Base-by-base conservation (phyloP, 2,329 filamentous ascomycete genomes). In the Aschersonia sp. region DNA sequence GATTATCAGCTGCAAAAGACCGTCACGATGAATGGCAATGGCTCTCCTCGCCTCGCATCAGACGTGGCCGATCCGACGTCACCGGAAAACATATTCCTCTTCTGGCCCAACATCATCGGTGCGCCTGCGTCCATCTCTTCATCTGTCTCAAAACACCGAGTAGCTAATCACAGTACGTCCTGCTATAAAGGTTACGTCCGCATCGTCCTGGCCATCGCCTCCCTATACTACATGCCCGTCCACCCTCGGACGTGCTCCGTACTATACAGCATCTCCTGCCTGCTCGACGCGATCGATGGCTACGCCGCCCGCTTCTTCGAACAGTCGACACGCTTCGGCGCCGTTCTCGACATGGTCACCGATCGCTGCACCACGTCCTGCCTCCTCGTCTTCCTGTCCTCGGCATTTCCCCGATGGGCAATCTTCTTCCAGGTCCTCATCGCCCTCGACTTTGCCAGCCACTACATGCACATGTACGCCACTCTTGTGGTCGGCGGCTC, bases 401-500 rank as follows among this genome's bases (percentile, higher is more conserved):
- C 88, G 10, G 92, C 92, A 28, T 98, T 94, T 69, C 92, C 92
- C 4, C 80, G 89, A 49, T 97, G 88, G 84, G 82, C 87, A 54
- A 89, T 97, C 56, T 61, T 97, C 50, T 98, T 98, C 75, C 92
- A 98, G 71, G 80, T 84, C 43, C 70, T 98, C 60, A 95, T 98
- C 65, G 85, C 84, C 48, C 70, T 98, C 58, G 92, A 98, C 66
- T 76, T 98, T 54, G 85, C 92, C 31, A 95, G 89, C 64, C 92
- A 98, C 67, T 98, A 97, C 64, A 91, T 97, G 74, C 92, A 98
- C 71, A 98, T 98, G 92, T 97, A 94, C 63, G 87, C 89, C 9
- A 95, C 89, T 1, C 72, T 96, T 59, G 82, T 83, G 54, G 92
- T 95, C 80, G 88, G 85, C 47, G 88, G 87, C 47, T 75, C 79